Conservation (phyloP, 371 early-diverging fungal genomes). For the Modicella reniformis region DNA sequence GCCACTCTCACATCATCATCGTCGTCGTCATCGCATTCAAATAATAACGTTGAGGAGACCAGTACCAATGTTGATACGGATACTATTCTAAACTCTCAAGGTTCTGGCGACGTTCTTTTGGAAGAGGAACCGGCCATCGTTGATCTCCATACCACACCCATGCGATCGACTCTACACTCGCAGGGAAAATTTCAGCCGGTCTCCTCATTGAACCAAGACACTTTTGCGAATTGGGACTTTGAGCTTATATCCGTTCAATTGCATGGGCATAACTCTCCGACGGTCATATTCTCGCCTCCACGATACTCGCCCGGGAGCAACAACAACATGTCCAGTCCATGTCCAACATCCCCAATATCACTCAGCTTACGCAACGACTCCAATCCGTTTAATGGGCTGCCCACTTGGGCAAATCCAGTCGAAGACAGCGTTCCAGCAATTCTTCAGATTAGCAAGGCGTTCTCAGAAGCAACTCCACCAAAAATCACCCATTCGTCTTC, state of each 20-base stretch:
- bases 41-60: background rate
- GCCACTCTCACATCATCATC: background rate
- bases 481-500: background rate
- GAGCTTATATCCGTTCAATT: conserved; percentile 9
- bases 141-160: background rate
- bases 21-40: no score
- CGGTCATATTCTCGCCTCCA: conserved; percentile 15
- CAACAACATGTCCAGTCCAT: background rate
- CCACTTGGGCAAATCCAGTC: no score
- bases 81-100: no score
- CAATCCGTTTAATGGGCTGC: no score
- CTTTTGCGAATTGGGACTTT: conserved; percentile 35
- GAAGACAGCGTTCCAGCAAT: no score
- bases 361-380: no score
- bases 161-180: background rate
- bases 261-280: background rate
- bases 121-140: conserved; percentile 11
- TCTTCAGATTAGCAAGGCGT: background rate
- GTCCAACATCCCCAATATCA: no score
- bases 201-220: background rate
- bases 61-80: no score
- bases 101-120: background rate
- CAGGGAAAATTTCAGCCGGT: background rate
- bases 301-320: background rate
- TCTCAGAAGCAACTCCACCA: background rate